Evolutionary conservation across 2,329 filamentous ascomycete genomes (phyloP).

Genomic region (Trichoderma sp.): DNA sequence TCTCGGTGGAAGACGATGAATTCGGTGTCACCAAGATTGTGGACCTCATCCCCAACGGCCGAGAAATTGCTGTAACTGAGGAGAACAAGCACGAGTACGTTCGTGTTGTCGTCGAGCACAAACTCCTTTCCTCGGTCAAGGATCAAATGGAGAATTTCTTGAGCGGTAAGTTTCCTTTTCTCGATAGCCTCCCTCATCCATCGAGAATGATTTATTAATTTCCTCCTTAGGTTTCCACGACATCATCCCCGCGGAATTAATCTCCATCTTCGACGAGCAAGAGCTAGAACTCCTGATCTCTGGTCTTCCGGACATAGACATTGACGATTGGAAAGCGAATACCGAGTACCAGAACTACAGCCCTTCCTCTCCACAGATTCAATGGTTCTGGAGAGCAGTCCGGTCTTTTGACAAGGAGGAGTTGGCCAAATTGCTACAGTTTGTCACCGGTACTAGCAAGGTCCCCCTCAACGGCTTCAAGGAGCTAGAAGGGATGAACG

Average conservation of each 20-base stretch:
- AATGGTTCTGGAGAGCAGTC: conserved; percentile 99
- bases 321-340: conserved; percentile 99
- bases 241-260: conserved; percentile 90
- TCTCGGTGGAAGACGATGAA: conserved; percentile 89
- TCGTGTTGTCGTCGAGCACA: conserved; percentile 90
- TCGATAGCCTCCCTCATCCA: too few species aligned
- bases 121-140: conserved; percentile 85
- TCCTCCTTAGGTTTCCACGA: conserved; percentile 79
- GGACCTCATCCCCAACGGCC: conserved; percentile 83
- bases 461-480: conserved; percentile 98
- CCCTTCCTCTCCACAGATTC: conserved; percentile 90
- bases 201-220: background rate
- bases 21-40: conserved; percentile 88
- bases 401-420: conserved; percentile 99
- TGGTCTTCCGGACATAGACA: conserved; percentile 92
- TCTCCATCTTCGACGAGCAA: conserved; percentile 98
- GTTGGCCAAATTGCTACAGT: conserved; percentile 93
- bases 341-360: conserved; percentile 99
- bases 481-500: conserved; percentile 99
- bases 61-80: conserved; percentile 90
- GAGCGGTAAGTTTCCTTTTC: conserved; percentile 59
- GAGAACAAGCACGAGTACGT: conserved; percentile 99
- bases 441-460: conserved; percentile 97
- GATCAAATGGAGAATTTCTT: conserved; percentile 94
- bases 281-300: conserved; percentile 96